phyloP scores from a whole-genome alignment of 2,329 filamentous ascomycete genomes.

The Fusarium oxysporum region DNA sequence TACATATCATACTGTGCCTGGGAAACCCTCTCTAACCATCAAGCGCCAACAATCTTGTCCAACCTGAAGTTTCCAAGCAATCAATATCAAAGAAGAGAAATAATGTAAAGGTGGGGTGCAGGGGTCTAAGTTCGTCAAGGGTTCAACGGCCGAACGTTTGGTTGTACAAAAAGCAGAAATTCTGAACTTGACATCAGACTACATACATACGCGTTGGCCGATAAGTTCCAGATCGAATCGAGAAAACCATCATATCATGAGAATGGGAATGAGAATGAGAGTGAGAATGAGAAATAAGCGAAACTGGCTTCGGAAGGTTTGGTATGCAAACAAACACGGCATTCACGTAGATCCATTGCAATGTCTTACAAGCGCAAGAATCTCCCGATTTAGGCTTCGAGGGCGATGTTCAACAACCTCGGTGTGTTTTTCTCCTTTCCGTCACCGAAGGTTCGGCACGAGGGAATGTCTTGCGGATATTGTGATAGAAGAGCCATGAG shows the following conservation, averaged over 20 bases:
- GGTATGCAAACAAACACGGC: constrained; percentile 16
- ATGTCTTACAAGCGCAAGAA: constrained; percentile 41
- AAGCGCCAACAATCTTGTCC: constrained; percentile 16
- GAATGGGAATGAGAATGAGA: background rate
- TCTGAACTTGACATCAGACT: background rate
- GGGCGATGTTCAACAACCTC: constrained; percentile 22
- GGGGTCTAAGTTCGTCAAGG: constrained; percentile 17
- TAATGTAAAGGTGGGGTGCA: constrained; percentile 17
- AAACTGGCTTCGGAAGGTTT: background rate
- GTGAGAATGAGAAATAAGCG: background rate
- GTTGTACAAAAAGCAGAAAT: constrained; percentile 12
- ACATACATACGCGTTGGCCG: background rate
- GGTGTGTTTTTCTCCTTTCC: background rate
- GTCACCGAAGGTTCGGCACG: constrained; percentile 27
- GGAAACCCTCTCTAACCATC: constrained; percentile 5
- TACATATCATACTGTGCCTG: constrained; percentile 9
- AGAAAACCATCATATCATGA: background rate
- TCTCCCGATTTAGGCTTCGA: constrained; percentile 39
- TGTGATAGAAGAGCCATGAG: constrained; percentile 30
- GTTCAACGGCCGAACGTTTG: constrained; percentile 7
- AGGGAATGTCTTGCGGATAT: constrained; percentile 43
- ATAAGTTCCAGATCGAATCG: background rate
- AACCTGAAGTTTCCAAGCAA: background rate
- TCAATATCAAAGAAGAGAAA: constrained; percentile 3
- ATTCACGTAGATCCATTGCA: background rate